phyloP scores from a whole-genome alignment of 805 yeast genomes.

The Barnettozyma botsteinii region DNA sequence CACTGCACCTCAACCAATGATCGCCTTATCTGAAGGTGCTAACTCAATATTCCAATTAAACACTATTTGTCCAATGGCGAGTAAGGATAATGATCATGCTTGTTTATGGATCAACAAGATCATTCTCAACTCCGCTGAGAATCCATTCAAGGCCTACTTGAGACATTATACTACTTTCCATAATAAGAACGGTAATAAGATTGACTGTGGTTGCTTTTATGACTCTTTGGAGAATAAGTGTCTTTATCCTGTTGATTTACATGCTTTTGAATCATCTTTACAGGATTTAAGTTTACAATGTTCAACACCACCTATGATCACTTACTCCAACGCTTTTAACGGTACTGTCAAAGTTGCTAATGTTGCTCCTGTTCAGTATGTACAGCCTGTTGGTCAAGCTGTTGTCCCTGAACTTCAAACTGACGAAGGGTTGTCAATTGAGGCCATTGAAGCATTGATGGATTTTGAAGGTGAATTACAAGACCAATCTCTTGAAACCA shows the following conservation, averaged over 20 bases:
- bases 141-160: conserved; percentile 6
- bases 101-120: conserved; percentile 7
- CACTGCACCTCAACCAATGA: conserved; percentile 1
- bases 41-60: background rate
- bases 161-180: conserved; percentile 5
- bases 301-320: background rate
- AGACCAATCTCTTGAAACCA: too few relatives aligned
- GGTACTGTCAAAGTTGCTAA: background rate
- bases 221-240: background rate
- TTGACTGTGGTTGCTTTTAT: background rate
- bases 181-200: background rate
- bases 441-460: too few relatives aligned
- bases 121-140: background rate
- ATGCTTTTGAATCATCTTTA: background rate
- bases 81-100: background rate
- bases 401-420: too few relatives aligned
- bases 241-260: background rate
- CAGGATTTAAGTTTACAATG: background rate
- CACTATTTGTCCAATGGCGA: conserved; percentile 1
- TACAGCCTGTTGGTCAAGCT: too few relatives aligned
- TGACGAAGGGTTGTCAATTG: too few relatives aligned
- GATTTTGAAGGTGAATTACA: too few relatives aligned
- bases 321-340: background rate
- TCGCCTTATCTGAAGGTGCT: background rate
- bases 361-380: too few relatives aligned